Percentiles rank a stretch among this genome's conserved stretches.
Conservation (phyloP, 441 rosid species). For the Flueggea neowawraea region DNA sequence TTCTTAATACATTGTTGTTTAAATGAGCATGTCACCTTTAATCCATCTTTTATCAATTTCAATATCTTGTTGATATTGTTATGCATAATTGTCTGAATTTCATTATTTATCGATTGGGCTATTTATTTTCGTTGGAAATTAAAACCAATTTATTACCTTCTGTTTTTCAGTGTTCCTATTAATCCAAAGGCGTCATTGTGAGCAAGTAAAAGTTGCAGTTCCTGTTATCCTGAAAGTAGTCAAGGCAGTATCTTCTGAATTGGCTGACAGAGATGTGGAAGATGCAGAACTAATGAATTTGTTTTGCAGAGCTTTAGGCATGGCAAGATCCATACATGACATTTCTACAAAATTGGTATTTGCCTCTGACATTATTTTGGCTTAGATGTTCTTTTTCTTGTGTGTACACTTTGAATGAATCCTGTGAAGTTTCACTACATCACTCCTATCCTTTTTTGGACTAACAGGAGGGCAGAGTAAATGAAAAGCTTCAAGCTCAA, state of each 20-base stretch:
- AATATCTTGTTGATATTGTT: too few relatives aligned
- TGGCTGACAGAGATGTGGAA: slow-evolving; percentile 29
- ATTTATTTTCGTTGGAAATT: not conserved
- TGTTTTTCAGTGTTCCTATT: slow-evolving; percentile 50
- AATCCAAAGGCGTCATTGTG: slow-evolving; percentile 66
- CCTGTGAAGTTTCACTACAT: slow-evolving; percentile 6
- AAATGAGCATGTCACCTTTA: not conserved
- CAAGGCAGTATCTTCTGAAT: slow-evolving; percentile 42
- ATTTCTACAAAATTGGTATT: slow-evolving; percentile 60
- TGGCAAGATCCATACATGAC: slow-evolving; percentile 55
- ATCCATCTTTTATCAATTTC: too few relatives aligned
- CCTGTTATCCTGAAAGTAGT: slow-evolving; percentile 62
- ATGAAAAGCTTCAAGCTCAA: slow-evolving; percentile 53
- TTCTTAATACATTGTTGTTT: not conserved
- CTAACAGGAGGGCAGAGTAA: slow-evolving; percentile 50
- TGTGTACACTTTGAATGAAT: slow-evolving; percentile 5
- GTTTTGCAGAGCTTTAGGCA: slow-evolving; percentile 52
- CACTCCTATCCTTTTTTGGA: slow-evolving; percentile 2
- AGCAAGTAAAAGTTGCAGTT: slow-evolving; percentile 70
- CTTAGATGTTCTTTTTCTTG: slow-evolving; percentile 8
- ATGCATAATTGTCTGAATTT: too few relatives aligned
- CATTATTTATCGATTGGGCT: not conserved
- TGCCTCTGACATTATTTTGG: slow-evolving; percentile 11
- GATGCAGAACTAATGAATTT: slow-evolving; percentile 36
- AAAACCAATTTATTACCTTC: not conserved